These are phyloP conservation scores for Aspergillus affinis DNA, from an alignment of 495 filamentous ascomycete species.

Conservation along the genomic window DNA sequence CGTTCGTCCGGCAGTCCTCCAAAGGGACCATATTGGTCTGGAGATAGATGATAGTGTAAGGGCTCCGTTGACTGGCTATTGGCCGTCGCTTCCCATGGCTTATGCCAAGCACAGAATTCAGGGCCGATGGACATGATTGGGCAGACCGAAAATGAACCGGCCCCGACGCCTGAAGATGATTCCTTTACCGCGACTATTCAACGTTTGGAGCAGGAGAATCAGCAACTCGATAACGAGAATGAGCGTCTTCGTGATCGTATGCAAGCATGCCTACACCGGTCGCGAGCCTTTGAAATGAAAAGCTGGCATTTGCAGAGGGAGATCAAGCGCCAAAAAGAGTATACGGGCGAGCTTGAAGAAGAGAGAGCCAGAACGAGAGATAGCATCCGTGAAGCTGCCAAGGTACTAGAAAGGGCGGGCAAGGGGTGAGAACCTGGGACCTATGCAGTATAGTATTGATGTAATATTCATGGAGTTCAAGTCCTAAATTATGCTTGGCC, in stretches of 20 bases:
- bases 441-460: background rate
- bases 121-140: background rate
- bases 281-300: background rate
- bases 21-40: background rate
- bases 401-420: background rate
- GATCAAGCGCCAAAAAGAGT: background rate
- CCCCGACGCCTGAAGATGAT: background rate
- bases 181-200: slow-evolving; percentile 8
- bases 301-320: background rate
- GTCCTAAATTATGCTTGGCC: background rate
- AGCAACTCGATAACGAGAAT: background rate
- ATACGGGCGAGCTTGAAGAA: background rate
- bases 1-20: slow-evolving; percentile 2
- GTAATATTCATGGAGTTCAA: background rate
- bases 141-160: background rate
- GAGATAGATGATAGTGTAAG: background rate
- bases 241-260: slow-evolving; percentile 1
- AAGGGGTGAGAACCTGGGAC: background rate
- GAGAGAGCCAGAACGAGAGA: background rate
- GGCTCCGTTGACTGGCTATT: background rate
- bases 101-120: background rate
- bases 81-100: background rate
- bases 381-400: background rate
- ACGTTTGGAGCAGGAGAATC: background rate
- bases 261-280: background rate